Evolutionary conservation across 345 rosid species (phyloP), one percentile per base, ranked within the genome.

Genomic region (Draba incana): DNA sequence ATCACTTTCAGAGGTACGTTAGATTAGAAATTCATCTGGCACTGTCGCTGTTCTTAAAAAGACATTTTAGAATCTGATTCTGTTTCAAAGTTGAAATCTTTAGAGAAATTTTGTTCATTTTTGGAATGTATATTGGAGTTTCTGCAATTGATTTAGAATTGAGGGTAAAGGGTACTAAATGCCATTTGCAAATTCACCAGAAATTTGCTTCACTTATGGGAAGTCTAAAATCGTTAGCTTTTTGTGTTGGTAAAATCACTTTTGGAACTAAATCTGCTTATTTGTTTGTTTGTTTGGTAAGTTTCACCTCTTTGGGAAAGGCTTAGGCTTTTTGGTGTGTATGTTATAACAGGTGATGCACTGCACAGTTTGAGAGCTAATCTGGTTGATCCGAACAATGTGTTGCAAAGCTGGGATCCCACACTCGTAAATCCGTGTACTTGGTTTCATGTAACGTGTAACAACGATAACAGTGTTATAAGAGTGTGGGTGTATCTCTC

Each of bases 401-500:
- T 92, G 35, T 84, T 92, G 53, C 96, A 89, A 75, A 92, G 98
- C 77, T 92, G 98, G 98, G 98, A 92, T 77, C 89, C 95, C 54
- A 89, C 95, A 8, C 97, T 92, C 53, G 98, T 89, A 74, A 88
- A 88, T 56, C 96, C 96, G 15, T 92, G 98, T 78, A 92, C 98
- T 9, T 92, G 98, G 98, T 89, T 89, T 76, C 96, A 92, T 77
- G 95, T 92, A 38, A 89, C 97, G 1, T 92, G 98, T 75, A 86
- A 92, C 85, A 88, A 86, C 68, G 98, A 92, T 43, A 88, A 89
- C 71, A 92, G 97, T 77, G 96, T 92, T 38, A 88, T 88, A 72
- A 80, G 98, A 81, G 95, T 92, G 98, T 92, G 78, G 77, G 85
- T 54, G 46, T 61, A 53, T 64, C 68, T 60, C 70, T 37, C 64